Percentiles rank a stretch among this genome's conserved stretches.
Conservation (phyloP, 805 yeast species). For the Candida railenensis region DNA sequence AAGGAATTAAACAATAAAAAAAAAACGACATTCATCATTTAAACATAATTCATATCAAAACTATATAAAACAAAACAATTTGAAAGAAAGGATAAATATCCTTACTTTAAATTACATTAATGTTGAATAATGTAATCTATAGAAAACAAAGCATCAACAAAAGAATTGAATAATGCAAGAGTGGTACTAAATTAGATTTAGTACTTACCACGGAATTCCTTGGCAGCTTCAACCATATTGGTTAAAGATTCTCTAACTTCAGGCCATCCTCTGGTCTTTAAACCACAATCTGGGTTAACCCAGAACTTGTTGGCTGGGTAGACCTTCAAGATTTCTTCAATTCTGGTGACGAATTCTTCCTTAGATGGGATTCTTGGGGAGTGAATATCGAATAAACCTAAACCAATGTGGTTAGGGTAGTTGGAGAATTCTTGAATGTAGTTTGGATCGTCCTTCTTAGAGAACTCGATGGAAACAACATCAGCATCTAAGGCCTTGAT, state of each 20-base stretch:
- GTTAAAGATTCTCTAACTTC: conserved; percentile 94
- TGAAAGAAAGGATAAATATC: conserved; percentile 11
- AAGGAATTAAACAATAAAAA: conserved; percentile 11
- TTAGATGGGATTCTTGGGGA: conserved; percentile 99
- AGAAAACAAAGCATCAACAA: conserved; percentile 37
- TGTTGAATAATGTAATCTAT: conserved; percentile 47
- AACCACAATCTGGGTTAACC: conserved; percentile 99
- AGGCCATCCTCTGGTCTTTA: conserved; percentile 99
- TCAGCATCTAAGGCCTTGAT: conserved; percentile 99
- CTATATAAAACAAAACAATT: conserved; percentile 19
- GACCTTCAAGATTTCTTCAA: conserved; percentile 90
- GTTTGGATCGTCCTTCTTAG: conserved; percentile 99
- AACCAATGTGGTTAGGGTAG: conserved; percentile 99
- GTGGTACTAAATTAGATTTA: conserved; percentile 12
- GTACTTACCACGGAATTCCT: conserved; percentile 65
- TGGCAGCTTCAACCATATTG: conserved; percentile 99
- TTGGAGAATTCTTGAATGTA: conserved; percentile 96
- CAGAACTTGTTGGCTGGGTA: conserved; percentile 98
- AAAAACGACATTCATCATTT: conserved; percentile 14
- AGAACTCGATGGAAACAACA: conserved; percentile 98
- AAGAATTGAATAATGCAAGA: conserved; percentile 41
- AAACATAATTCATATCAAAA: conserved; percentile 10
- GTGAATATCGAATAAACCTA: conserved; percentile 98
- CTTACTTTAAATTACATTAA: conserved; percentile 35
- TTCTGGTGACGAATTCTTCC: conserved; percentile 93